A percentile compares a stretch with the other conserved stretches of the same genome.
Evolutionary conservation across 2,329 filamentous ascomycete genomes (phyloP).

Genomic region (Alternaria alternata): DNA sequence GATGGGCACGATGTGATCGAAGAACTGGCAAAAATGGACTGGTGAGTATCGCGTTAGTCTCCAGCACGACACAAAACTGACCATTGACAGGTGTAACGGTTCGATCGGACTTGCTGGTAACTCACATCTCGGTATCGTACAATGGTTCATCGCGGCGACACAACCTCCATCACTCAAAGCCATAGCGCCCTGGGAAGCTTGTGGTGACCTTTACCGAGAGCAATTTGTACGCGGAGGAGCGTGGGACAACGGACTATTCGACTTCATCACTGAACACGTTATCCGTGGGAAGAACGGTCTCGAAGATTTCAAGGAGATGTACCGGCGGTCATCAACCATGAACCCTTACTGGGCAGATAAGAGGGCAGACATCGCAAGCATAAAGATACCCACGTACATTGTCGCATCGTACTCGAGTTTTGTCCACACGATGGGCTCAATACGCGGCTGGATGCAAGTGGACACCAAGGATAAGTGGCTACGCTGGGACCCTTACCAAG

Average conservation of each 20-base stretch:
- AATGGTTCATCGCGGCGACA: constrained; percentile 55
- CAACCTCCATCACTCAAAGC: constrained; percentile 53
- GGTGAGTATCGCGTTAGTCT: constrained; percentile 43
- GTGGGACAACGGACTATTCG: constrained; percentile 10
- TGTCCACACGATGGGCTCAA: constrained; percentile 26
- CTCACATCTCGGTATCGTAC: constrained; percentile 51
- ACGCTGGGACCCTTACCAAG: constrained; percentile 22
- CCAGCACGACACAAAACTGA: neutral
- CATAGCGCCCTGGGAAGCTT: constrained; percentile 60
- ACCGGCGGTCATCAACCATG: constrained; percentile 17
- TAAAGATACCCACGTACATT: constrained; percentile 25
- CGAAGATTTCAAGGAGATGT: constrained; percentile 22
- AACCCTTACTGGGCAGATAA: constrained; percentile 27
- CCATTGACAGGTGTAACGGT: constrained; percentile 42
- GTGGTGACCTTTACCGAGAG: constrained; percentile 34
- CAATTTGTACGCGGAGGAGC: constrained; percentile 23
- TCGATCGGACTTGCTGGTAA: constrained; percentile 51
- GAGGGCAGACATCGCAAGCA: constrained; percentile 16
- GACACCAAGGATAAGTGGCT: constrained; percentile 26
- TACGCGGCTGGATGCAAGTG: constrained; percentile 21
- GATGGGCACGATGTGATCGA: constrained; percentile 58
- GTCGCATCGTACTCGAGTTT: constrained; percentile 24
- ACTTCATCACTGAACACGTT: constrained; percentile 16
- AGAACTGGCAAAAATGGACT: constrained; percentile 50
- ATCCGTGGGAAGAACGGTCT: constrained; percentile 34